Base-by-base conservation (phyloP, 768 basidiomycete genomes). In the Candolleomyces aberdarensis region DNA sequence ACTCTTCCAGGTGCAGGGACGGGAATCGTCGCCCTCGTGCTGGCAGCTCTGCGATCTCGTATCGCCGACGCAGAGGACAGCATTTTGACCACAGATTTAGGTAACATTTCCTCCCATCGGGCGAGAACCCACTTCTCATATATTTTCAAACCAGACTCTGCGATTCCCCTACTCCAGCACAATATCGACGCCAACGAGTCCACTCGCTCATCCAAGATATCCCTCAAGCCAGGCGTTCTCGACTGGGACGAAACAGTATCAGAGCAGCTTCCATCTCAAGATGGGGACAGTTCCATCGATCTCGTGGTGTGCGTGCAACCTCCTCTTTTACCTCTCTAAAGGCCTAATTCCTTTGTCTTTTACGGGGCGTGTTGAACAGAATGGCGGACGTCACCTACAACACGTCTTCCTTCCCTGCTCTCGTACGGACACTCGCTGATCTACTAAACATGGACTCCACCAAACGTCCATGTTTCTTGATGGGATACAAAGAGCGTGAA, bases 321-420 rank as follows among this genome's bases (percentile, higher is more conserved):
- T 36, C 36, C 11, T 5, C 8, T n/a, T 43, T 10, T 57, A 41
- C 9, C 39, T 32, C 55, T 57, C 3, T 31, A 43, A 11, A 20
- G 13, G 29, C 31, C 3, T 26, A 15, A n/a, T 36, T 26, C 26
- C 26, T 26, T 26, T 26, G 26, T 26, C 26, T 26, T 26, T 26
- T 26, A 26, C 26, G 26, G 26, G 26, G 26, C 19, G 26, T 22
- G 41, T 3, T 31, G 10, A 57, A 32, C 22, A 95, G 94, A 48
- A 93, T 96, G 86, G 91, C 94, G 13, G 95, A 97, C 66, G 92
- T 96, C 8, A 89, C 93, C 1, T 96, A 96, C 76, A 96, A 96
- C 74, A 92, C 91, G 0, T 76, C 86, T 1, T 89, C 92, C 1
- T 97, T 96, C 71, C 84, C 90, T 2, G 79, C 89, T 0, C 83